Evolutionary conservation across 768 basidiomycete species (phyloP).

Genomic region (Termitomyces sp.): DNA sequence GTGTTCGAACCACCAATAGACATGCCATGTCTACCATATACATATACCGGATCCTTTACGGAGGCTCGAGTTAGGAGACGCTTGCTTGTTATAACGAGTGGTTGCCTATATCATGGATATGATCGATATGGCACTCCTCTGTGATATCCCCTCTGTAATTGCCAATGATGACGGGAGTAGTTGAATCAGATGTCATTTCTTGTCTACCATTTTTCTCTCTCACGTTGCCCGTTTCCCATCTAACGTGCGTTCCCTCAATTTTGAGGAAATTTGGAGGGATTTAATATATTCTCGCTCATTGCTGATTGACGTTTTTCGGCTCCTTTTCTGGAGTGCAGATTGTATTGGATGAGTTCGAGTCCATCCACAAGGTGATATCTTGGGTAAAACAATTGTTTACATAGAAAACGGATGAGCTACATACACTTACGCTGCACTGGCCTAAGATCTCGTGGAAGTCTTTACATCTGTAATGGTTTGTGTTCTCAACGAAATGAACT

Average conservation of each 20-base stretch:
- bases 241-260: neutral
- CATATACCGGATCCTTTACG: no score
- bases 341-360: neutral
- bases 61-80: no score
- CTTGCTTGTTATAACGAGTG: no score
- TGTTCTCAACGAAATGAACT: neutral
- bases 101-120: no score
- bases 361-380: neutral
- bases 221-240: neutral
- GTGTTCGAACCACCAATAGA: no score
- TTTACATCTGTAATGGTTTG: neutral
- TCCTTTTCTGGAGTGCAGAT: neutral
- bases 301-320: neutral
- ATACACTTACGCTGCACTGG: no score
- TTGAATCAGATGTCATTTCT: neutral
- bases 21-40: no score
- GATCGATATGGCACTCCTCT: neutral
- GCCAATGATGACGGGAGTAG: neutral
- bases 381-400: neutral
- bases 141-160: neutral
- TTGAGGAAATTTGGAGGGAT: neutral
- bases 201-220: neutral
- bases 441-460: no score
- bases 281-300: neutral
- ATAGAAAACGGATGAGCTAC: neutral